Percentiles rank a stretch among this genome's conserved stretches.
phyloP scores from a whole-genome alignment of 257 asterid species.

The Solanum chiquidenum region DNA sequence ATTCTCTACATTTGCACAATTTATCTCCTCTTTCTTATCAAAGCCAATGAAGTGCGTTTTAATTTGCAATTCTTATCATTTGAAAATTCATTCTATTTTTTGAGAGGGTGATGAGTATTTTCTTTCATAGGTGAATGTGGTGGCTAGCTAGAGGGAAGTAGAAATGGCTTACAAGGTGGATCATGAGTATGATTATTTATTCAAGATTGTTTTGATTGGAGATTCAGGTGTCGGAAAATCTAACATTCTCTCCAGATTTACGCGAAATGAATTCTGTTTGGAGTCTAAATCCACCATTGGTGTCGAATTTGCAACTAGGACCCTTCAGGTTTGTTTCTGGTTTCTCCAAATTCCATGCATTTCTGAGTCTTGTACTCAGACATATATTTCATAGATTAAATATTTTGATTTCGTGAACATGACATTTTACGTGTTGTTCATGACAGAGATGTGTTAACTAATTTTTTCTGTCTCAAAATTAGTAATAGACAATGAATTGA shows the following conservation, averaged over 20 bases:
- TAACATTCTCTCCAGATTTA: conserved; percentile 33
- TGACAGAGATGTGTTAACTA: background rate
- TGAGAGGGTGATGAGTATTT: background rate
- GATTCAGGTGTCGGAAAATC: conserved; percentile 43
- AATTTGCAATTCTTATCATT: background rate
- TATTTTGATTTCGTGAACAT: background rate
- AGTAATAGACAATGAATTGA: background rate
- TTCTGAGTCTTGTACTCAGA: background rate
- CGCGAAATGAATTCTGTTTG: conserved; percentile 33
- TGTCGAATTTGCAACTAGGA: conserved; percentile 41
- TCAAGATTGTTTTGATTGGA: conserved; percentile 36
- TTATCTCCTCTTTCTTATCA: background rate
- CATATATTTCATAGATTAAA: background rate
- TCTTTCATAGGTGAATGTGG: background rate
- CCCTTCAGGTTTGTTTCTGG: conserved; percentile 24
- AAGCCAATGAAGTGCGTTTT: background rate
- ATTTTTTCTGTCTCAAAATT: background rate
- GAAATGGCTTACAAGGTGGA: conserved; percentile 37
- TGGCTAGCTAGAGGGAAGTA: background rate
- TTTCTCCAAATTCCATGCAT: background rate
- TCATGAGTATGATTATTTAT: conserved; percentile 31
- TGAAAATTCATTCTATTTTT: background rate
- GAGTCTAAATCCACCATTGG: conserved; percentile 47
- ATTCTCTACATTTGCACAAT: background rate
- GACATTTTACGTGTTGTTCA: background rate